These are phyloP conservation scores for Ustilago trichophora DNA, from an alignment of 1,284 basidiomycete genomes.

Conservation along the genomic window DNA sequence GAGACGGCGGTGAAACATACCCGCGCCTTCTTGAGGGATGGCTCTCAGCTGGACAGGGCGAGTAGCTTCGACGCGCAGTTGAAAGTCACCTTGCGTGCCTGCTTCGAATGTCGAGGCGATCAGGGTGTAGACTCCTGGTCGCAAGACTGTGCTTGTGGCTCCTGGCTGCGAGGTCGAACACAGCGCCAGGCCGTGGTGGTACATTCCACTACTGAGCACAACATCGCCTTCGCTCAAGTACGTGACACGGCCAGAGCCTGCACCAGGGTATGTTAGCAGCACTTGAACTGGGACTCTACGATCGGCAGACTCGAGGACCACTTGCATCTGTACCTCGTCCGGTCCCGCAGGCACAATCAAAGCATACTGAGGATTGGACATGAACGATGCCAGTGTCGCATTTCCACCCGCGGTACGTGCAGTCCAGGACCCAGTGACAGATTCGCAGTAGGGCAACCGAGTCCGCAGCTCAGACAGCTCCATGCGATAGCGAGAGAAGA, in stretches of 20 bases:
- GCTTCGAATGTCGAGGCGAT: conserved; percentile 84
- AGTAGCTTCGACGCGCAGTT: conserved; percentile 73
- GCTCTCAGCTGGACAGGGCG: conserved; percentile 67
- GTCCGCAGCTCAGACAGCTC: conserved; percentile 34
- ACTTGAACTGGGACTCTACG: conserved; percentile 78
- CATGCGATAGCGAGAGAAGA: conserved; percentile 68
- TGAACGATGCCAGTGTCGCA: conserved; percentile 78
- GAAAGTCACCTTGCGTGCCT: conserved; percentile 74
- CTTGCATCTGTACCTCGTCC: conserved; percentile 56
- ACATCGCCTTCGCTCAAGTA: conserved; percentile 73
- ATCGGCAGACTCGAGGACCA: conserved; percentile 73
- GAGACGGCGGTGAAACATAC: conserved; percentile 80
- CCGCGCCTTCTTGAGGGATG: conserved; percentile 81
- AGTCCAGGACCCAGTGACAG: conserved; percentile 69
- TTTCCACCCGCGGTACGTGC: conserved; percentile 84
- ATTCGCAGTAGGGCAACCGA: conserved; percentile 28
- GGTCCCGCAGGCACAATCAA: conserved; percentile 67
- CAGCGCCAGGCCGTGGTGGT: conserved; percentile 80
- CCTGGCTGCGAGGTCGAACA: conserved; percentile 65
- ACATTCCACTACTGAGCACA: conserved; percentile 78
- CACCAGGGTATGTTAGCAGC: conserved; percentile 69
- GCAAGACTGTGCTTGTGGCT: not conserved
- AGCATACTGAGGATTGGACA: conserved; percentile 88
- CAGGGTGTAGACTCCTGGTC: conserved; percentile 78
- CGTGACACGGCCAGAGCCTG: conserved; percentile 70